A percentile compares a stretch with the other conserved stretches of the same genome.
phyloP scores from a whole-genome alignment of 345 rosid species.

The Raphanus sativus region DNA sequence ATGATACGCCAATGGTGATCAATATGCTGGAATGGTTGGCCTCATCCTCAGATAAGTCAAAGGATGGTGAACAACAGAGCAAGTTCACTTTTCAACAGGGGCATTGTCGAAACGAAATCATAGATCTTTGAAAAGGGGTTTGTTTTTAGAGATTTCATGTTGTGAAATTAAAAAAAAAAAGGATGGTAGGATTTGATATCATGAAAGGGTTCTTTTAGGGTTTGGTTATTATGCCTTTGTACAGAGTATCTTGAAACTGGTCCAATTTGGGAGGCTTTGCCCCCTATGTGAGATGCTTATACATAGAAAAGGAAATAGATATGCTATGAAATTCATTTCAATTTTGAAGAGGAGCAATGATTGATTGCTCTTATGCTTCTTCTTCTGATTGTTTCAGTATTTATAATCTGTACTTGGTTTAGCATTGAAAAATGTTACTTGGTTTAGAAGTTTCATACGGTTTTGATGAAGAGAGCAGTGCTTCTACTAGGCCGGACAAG shows the following conservation, averaged over 20 bases:
- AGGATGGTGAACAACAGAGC: slow-evolving; percentile 19
- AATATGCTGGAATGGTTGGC: slow-evolving; percentile 61
- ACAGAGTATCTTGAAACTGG: slow-evolving; percentile 11
- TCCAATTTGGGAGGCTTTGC: not conserved
- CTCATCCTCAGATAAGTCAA: slow-evolving; percentile 33
- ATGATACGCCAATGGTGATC: slow-evolving; percentile 62
- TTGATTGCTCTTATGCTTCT: not conserved
- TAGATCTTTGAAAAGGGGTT: slow-evolving; percentile 35
- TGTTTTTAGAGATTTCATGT: slow-evolving; percentile 32
- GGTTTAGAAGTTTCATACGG: slow-evolving; percentile 45
- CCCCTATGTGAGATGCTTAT: slow-evolving; percentile 26
- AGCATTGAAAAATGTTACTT: too few species aligned
- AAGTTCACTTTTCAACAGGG: slow-evolving; percentile 26
- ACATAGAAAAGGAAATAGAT: slow-evolving; percentile 38
- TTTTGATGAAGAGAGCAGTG: slow-evolving; percentile 80
- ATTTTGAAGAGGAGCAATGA: not conserved
- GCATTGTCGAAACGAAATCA: slow-evolving; percentile 27
- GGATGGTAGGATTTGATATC: slow-evolving; percentile 29
- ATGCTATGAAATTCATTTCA: slow-evolving; percentile 26
- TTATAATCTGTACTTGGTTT: not conserved
- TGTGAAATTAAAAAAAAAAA: slow-evolving; percentile 30
- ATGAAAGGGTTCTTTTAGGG: slow-evolving; percentile 19
- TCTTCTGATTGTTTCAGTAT: not conserved
- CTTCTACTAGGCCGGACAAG: slow-evolving; percentile 91
- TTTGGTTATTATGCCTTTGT: slow-evolving; percentile 28